Evolutionary conservation across 371 early-diverging fungal species (phyloP).

Genomic region (Smittium mucronatum): DNA sequence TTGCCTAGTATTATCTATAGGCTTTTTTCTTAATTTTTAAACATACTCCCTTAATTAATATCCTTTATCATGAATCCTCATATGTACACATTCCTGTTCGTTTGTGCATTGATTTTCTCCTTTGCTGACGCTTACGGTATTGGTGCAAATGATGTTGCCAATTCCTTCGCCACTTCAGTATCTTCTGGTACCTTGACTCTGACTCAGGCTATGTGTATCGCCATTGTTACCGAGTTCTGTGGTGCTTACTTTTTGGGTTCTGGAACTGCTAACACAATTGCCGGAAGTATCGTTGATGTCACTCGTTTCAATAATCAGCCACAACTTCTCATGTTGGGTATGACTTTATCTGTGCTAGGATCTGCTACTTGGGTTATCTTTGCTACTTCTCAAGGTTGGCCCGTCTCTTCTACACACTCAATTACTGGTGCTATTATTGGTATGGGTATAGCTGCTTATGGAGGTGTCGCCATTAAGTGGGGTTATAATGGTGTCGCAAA

Average conservation of each 20-base stretch:
- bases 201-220: conserved; percentile 57
- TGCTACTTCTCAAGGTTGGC: conserved; percentile 37
- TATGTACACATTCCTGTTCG: no score
- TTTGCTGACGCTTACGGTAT: no score
- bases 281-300: conserved; percentile 49
- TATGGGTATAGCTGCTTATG: conserved; percentile 60
- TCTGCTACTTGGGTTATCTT: conserved; percentile 70
- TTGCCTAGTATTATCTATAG: no score
- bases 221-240: conserved; percentile 76
- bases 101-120: no score
- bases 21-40: no score
- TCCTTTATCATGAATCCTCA: no score
- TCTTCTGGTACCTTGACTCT: conserved; percentile 66
- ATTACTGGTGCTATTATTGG: conserved; percentile 76
- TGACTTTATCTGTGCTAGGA: conserved; percentile 66
- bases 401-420: conserved; percentile 51
- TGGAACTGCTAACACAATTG: conserved; percentile 61
- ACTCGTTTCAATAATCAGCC: conserved; percentile 41
- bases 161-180: no score
- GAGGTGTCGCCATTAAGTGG: conserved; percentile 55
- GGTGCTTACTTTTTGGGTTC: conserved; percentile 71
- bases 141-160: no score
- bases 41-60: no score
- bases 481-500: conserved; percentile 49
- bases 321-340: conserved; percentile 63